phyloP scores from a whole-genome alignment of 1,139 yeast genomes.

The Sugiyamaella neomexicana region DNA sequence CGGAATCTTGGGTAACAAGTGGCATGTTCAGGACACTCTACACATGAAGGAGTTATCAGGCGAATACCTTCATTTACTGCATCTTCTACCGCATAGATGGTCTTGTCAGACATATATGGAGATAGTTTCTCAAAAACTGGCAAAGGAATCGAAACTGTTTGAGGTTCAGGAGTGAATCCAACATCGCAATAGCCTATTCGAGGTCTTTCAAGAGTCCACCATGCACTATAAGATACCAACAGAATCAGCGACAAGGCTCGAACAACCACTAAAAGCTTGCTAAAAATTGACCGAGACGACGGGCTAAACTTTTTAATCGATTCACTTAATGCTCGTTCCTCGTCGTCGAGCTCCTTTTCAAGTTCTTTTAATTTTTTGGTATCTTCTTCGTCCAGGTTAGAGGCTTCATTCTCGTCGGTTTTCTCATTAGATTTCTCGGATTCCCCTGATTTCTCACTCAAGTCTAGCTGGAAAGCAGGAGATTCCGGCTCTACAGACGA shows the following conservation, averaged over 20 bases:
- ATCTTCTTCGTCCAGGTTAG: constrained; percentile 11
- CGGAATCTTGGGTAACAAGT: constrained; percentile 62
- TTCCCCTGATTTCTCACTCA: constrained; percentile 12
- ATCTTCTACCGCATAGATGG: not conserved
- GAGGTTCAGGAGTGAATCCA: constrained; percentile 24
- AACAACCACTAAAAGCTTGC: constrained; percentile 6
- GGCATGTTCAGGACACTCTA: constrained; percentile 80
- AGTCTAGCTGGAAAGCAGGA: not conserved
- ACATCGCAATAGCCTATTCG: constrained; percentile 43
- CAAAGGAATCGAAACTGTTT: not conserved
- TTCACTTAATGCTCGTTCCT: constrained; percentile 17
- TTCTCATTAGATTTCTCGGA: constrained; percentile 6
- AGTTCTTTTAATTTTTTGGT: not conserved
- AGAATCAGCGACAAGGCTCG: constrained; percentile 20
- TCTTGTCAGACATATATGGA: constrained; percentile 20
- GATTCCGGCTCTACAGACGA: not conserved
- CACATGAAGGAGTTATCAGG: constrained; percentile 60
- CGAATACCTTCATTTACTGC: constrained; percentile 27
- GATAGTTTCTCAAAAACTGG: constrained; percentile 4
- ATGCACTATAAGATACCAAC: constrained; percentile 27
- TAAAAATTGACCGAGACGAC: not conserved
- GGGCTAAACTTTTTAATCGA: constrained; percentile 12
- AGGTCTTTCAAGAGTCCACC: constrained; percentile 39
- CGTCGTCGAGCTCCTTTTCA: constrained; percentile 19
- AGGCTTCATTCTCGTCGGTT: constrained; percentile 8